A percentile compares a stretch with the other conserved stretches of the same genome.
Conservation (phyloP, 257 asterid species). For the Mentha longifolia region DNA sequence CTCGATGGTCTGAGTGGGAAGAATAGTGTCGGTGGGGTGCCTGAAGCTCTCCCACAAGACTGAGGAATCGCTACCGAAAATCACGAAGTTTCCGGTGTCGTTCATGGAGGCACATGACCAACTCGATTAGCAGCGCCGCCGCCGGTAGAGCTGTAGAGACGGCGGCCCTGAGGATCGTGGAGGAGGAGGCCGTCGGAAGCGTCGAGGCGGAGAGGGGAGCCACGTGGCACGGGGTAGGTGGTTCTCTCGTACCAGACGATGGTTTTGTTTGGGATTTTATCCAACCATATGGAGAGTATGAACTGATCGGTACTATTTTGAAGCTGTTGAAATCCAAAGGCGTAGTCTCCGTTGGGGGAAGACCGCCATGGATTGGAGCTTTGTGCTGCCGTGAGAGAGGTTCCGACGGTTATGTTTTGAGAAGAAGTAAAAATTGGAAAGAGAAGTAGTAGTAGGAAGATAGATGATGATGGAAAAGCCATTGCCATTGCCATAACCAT, state of each 20-base stretch:
- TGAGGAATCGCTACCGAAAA: conserved; percentile 31
- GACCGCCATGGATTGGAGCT: conserved; percentile 58
- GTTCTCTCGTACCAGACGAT: conserved; percentile 51
- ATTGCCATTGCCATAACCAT: conserved; percentile 11
- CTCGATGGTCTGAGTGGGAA: conserved; percentile 43
- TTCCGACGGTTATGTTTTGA: conserved; percentile 39
- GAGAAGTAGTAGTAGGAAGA: conserved; percentile 17
- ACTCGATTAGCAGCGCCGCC: no score
- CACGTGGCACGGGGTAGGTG: conserved; percentile 41
- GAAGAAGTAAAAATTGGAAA: conserved; percentile 36
- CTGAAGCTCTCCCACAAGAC: conserved; percentile 61
- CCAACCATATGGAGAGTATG: conserved; percentile 56
- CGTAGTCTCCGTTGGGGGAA: conserved; percentile 51
- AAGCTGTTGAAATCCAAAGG: conserved; percentile 57
- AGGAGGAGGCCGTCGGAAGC: conserved; percentile 48
- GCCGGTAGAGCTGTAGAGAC: conserved; percentile 21
- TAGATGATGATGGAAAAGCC: neutral
- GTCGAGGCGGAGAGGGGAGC: conserved; percentile 42
- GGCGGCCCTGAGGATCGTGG: conserved; percentile 36
- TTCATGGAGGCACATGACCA: conserved; percentile 50
- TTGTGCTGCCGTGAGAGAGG: conserved; percentile 42
- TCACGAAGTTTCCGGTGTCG: conserved; percentile 59
- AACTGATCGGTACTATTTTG: conserved; percentile 26
- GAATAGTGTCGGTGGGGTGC: conserved; percentile 40
- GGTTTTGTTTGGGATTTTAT: conserved; percentile 49